Percentiles rank a stretch among this genome's conserved stretches.
These are phyloP conservation scores for Nicotiana paniculata DNA, from an alignment of 257 asterid species.

Conservation along the genomic window DNA sequence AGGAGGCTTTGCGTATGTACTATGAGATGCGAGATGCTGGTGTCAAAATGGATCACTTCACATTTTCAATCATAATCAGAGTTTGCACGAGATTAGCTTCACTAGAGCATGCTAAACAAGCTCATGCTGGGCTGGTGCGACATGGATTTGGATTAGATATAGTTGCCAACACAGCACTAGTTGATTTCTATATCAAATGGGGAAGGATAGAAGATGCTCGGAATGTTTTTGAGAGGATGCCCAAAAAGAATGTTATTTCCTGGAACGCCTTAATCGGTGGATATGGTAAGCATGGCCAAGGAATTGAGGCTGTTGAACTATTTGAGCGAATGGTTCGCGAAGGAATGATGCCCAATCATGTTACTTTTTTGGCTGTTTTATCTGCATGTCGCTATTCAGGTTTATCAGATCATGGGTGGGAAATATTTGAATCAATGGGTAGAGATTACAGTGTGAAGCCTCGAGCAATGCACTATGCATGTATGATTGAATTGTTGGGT, in stretches of 20 bases:
- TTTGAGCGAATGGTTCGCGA: constrained; percentile 62
- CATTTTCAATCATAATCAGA: constrained; percentile 55
- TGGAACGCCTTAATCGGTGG: constrained; percentile 90
- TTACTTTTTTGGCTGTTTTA: constrained; percentile 75
- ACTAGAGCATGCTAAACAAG: constrained; percentile 75
- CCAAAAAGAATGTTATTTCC: constrained; percentile 51
- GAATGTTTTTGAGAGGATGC: constrained; percentile 64
- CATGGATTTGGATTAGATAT: constrained; percentile 64
- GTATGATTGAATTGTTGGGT: constrained; percentile 81
- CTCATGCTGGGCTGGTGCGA: constrained; percentile 81
- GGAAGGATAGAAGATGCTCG: constrained; percentile 84
- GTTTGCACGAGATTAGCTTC: constrained; percentile 83
- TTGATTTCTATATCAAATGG: constrained; percentile 90
- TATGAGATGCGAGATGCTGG: constrained; percentile 71
- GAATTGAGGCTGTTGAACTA: constrained; percentile 60
- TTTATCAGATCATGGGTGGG: constrained; percentile 62
- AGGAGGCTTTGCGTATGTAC: constrained; percentile 67
- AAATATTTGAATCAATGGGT: constrained; percentile 66
- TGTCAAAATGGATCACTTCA: constrained; percentile 68
- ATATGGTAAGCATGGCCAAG: constrained; percentile 70
- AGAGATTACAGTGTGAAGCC: constrained; percentile 65
- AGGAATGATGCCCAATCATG: constrained; percentile 66
- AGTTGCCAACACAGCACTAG: constrained; percentile 73
- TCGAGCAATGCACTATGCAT: constrained; percentile 77
- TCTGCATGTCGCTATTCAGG: constrained; percentile 80